Base-by-base conservation (phyloP, 2,329 filamentous ascomycete genomes). In the Phyllosticta capitalensis region DNA sequence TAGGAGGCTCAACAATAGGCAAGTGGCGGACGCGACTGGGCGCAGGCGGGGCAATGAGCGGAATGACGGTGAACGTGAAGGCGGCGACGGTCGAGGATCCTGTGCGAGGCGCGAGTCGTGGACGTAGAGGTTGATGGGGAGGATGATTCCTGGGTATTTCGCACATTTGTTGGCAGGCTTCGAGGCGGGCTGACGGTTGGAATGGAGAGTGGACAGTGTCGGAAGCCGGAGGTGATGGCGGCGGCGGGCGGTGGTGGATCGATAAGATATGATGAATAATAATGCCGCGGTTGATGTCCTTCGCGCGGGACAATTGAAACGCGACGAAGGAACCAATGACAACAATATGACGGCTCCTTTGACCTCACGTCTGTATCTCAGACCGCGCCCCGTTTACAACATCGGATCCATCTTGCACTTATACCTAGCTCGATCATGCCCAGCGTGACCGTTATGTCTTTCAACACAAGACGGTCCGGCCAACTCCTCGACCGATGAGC, bases 11-110 rank as follows among this genome's bases (percentile, higher is more conserved):
- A 54, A 24, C 54, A 50, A 60, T 56, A 54, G 19, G 56, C 54
- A 53, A 50, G 28, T 60, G 58, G 58, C 58, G 58, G 54, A 56
- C 17, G 49, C 49, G 19, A 19, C 33, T 33, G 57, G 48, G 26
- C 21, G 28, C 33, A 48, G 38, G 58, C 48, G 53, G 58, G 54
- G 52, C 52, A 54, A 48, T 28, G 28, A 26, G 57, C 38, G 57
- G 30, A n/a, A 24, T 19, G 48, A 26, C 19, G 28, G 30, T 22
- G 49, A 20, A 12, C 20, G 30, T 22, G 49, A 20, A 12, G 28
- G 14, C 26, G 50, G 24, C 19, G 28, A 17, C 12, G 52, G 20
- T n/a, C 10, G 52, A 30, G 38, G 52, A 30, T 17, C 5, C 17
- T 24, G 5, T 19, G 26, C 28, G 28, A 17, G 14, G 38, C 14